These are phyloP conservation scores for Microthyrium microscopicum DNA, from an alignment of 2,329 filamentous ascomycete genomes.

Conservation along the genomic window DNA sequence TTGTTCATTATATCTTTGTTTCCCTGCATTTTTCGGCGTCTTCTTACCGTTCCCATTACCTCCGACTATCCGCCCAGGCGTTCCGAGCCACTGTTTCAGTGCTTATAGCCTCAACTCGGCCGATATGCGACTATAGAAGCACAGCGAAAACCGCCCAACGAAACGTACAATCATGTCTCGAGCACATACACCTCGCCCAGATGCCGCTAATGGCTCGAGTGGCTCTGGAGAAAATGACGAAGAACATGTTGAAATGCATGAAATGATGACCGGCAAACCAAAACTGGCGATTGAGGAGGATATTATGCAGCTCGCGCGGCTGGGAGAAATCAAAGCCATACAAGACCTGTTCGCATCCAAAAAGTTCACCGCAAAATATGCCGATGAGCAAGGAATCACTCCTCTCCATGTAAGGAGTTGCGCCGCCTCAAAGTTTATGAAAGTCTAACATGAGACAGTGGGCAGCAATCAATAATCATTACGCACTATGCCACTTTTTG, in stretches of 20 bases:
- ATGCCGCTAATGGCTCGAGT: no score
- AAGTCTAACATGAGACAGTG: conserved; percentile 41
- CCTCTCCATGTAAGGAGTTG: conserved; percentile 57
- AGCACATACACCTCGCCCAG: no score
- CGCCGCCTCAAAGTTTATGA: background rate
- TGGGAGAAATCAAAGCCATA: conserved; percentile 75
- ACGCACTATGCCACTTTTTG: conserved; percentile 90
- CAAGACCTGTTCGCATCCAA: conserved; percentile 76
- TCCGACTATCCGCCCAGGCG: no score
- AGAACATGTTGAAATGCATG: conserved; percentile 20
- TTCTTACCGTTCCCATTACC: no score
- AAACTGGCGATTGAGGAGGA: conserved; percentile 48
- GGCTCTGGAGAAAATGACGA: no score
- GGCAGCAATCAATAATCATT: conserved; percentile 98
- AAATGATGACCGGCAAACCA: conserved; percentile 19
- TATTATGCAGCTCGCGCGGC: conserved; percentile 84
- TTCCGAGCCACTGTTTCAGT: no score
- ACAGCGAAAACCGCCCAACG: no score
- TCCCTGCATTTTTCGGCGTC: no score
- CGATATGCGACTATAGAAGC: no score
- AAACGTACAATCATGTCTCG: no score
- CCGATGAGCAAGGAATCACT: conserved; percentile 85
- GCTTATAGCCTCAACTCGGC: no score
- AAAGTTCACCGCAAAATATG: conserved; percentile 66
- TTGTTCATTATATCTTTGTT: no score